Evolutionary conservation across 345 rosid genomes (phyloP).

Genomic region (Euclidium syriacum): DNA sequence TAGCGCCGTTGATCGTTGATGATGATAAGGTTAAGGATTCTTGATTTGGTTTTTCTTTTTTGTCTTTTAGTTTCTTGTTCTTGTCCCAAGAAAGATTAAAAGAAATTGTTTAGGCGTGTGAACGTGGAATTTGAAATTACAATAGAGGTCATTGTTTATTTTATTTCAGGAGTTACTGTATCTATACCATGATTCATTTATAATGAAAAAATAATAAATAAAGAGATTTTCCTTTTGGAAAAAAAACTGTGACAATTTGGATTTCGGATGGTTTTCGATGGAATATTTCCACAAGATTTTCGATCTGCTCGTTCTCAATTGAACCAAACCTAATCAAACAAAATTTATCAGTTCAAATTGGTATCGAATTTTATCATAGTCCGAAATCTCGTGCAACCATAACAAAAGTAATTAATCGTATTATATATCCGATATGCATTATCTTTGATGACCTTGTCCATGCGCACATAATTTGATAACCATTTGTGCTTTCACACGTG

Average conservation of each 20-base stretch:
- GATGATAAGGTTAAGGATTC: conserved; percentile 31
- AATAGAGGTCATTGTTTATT: neutral
- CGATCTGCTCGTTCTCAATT: no score
- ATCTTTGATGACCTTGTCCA: no score
- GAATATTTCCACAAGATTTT: no score
- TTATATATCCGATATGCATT: no score
- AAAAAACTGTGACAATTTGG: neutral
- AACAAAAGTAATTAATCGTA: no score
- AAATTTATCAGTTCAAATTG: no score
- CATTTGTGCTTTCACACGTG: no score
- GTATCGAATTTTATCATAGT: no score
- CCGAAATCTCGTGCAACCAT: no score
- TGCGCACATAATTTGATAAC: no score
- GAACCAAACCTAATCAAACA: no score
- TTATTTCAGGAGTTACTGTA: conserved; percentile 3
- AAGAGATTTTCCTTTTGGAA: neutral
- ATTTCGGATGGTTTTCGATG: no score
- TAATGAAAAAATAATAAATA: neutral
- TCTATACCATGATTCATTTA: conserved; percentile 12
- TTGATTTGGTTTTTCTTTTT: conserved; percentile 24
- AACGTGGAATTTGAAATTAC: conserved; percentile 15
- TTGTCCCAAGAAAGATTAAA: conserved; percentile 3
- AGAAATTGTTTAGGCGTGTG: conserved; percentile 17
- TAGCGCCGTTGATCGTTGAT: conserved; percentile 37
- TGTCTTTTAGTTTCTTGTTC: conserved; percentile 16